Evolutionary conservation across 192 early-diverging fungal genomes (phyloP).

Genomic region (Jimgerdemannia lactiflua): DNA sequence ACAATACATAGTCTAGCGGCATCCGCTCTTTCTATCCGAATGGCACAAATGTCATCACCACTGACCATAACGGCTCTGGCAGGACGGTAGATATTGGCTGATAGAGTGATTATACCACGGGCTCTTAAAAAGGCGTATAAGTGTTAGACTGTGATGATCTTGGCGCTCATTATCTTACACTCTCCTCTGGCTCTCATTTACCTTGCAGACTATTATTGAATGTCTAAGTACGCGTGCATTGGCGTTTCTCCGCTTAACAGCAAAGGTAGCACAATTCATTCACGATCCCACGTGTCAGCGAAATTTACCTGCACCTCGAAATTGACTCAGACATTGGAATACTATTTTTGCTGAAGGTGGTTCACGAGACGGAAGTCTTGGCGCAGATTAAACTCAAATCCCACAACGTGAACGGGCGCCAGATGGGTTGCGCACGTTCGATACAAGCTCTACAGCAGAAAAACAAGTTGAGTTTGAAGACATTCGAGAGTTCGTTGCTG

Average conservation of each 20-base stretch:
- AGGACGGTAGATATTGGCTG: constrained; percentile 70
- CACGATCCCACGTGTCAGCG: constrained; percentile 79
- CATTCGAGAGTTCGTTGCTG: constrained; percentile 75
- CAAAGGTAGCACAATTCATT: constrained; percentile 87
- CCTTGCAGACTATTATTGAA: constrained; percentile 88
- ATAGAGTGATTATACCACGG: background rate
- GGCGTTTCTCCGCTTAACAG: constrained; percentile 88
- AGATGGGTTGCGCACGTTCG: constrained; percentile 77
- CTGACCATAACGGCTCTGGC: constrained; percentile 96
- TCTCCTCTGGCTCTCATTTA: background rate
- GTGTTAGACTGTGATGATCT: background rate
- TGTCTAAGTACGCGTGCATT: constrained; percentile 95
- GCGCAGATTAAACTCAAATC: constrained; percentile 92
- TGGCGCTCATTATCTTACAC: constrained; percentile 1
- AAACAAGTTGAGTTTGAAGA: constrained; percentile 55
- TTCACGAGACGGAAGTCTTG: constrained; percentile 75
- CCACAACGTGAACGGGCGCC: constrained; percentile 66
- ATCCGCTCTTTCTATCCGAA: constrained; percentile 91
- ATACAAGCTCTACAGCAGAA: constrained; percentile 73
- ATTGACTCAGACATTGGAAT: background rate
- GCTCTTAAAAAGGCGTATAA: too few relatives aligned
- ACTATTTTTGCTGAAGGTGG: constrained; percentile 41
- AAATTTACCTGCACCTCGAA: constrained; percentile 13
- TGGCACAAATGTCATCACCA: constrained; percentile 71
- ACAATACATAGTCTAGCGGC: too few relatives aligned